A percentile compares a stretch with the other conserved stretches of the same genome.
Evolutionary conservation across 208 protist genomes (phyloP).

Genomic region (Leishmania arabica): DNA sequence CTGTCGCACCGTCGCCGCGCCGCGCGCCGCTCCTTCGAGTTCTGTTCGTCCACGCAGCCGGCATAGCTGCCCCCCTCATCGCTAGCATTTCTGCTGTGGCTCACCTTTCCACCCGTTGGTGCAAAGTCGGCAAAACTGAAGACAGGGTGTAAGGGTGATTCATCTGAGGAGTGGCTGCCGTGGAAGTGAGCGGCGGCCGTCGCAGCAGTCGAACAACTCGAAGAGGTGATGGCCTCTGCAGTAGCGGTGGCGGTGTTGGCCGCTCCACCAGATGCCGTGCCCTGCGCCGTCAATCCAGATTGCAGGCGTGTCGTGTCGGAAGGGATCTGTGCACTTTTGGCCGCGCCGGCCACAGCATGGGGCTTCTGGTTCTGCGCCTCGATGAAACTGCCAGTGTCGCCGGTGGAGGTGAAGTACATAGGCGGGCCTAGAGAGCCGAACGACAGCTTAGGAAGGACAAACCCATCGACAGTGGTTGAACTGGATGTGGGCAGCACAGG

Average conservation of each 20-base stretch:
- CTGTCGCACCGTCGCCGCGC: background rate
- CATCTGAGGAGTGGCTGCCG: background rate
- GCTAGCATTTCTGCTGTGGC: background rate
- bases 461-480: slow-evolving; percentile 10
- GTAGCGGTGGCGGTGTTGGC: background rate
- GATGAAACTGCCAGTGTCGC: slow-evolving; percentile 53
- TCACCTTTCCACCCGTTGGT: background rate
- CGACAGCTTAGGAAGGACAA: slow-evolving; percentile 50
- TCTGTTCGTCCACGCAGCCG: background rate
- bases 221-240: background rate
- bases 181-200: background rate
- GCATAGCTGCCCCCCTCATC: background rate
- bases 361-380: slow-evolving; percentile 25
- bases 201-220: background rate
- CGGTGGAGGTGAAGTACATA: slow-evolving; percentile 71
- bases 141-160: background rate
- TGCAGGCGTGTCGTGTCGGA: background rate
- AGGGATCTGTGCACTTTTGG: background rate
- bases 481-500: slow-evolving; percentile 1
- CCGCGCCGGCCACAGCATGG: background rate
- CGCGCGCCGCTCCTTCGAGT: background rate
- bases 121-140: slow-evolving; percentile 10
- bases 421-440: slow-evolving; percentile 45
- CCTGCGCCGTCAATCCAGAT: background rate
- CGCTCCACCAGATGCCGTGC: background rate